Base-by-base conservation (phyloP, 2,329 filamentous ascomycete genomes). In the Onygenales sp. region DNA sequence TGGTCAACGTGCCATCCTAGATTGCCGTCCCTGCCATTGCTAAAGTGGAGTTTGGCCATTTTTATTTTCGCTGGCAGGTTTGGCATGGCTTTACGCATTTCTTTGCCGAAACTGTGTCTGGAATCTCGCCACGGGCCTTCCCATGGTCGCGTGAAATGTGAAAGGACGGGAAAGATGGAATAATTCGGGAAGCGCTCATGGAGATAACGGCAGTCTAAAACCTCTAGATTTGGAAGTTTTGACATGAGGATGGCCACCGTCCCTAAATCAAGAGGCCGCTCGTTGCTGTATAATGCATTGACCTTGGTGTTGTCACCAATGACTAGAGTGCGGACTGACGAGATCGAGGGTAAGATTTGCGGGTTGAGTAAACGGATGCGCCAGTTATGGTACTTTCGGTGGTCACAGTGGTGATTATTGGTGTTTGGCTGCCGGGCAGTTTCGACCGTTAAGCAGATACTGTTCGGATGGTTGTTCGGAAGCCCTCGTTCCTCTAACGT, bases 201-300 rank as follows among this genome's bases (percentile, higher is more conserved):
- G 32, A 52, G 21, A 45, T 40, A 39, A 11, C 4, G 14, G 42
- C 53, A 52, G 17, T 55, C 17, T 17, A 55, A 45, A 33, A 32
- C 53, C 13, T 49, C 14, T 21, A 55, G 32, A 34, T 52, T 55
- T 13, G 44, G 49, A 40, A 55, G 50, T 36, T 52, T 55, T n/a
- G 49, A 52, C 49, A 55, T 31, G 37, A 55, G 53, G 1, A 31
- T 40, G 33, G 53, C 33, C 36, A 55, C 32, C n/a, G 52, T 21
- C 6, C 44, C 49, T 17, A 52, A 32, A 39, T 55, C 44, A 31
- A 55, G 45, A 11, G 49, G 39, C 32, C 43, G 49, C 14, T 42
- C 32, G 31, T 14, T 3, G 7, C 10, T 27, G 8, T 33, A 13
- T 4, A 7, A 13, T 3, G 21, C 9, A 34, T 40, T 13, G 3